Evolutionary conservation across 2,329 filamentous ascomycete species (phyloP).

Genomic region (Epichloe amarillans): DNA sequence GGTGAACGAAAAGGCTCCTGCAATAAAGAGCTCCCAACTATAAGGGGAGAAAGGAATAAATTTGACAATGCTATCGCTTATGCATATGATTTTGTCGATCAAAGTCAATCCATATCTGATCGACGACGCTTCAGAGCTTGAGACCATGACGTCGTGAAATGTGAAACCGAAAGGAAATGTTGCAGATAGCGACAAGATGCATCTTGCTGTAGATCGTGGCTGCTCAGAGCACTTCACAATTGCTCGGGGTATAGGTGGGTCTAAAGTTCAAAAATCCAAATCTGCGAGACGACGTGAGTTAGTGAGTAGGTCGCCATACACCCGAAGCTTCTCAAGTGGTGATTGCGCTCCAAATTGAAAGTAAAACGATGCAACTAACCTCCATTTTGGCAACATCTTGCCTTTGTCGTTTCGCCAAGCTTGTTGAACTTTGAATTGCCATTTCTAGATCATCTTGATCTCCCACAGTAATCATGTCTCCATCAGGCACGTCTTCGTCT

Average conservation of each 20-base stretch:
- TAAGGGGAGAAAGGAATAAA: background rate
- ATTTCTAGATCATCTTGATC: constrained; percentile 95
- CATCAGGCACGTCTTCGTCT: constrained; percentile 62
- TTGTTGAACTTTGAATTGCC: constrained; percentile 58
- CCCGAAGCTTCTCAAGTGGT: background rate
- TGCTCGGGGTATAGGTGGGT: constrained; percentile 13
- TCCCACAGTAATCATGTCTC: constrained; percentile 93
- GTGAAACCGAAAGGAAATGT: background rate
- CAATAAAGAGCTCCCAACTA: too few species aligned
- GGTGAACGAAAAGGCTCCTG: background rate
- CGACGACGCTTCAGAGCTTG: background rate
- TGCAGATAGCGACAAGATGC: background rate
- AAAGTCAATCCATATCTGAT: background rate
- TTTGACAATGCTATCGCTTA: background rate
- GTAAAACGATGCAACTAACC: constrained; percentile 39
- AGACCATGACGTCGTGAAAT: constrained; percentile 11
- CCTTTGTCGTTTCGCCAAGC: constrained; percentile 56
- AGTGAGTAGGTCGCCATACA: constrained; percentile 8
- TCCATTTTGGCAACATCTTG: constrained; percentile 88
- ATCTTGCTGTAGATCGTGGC: background rate
- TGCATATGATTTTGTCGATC: background rate
- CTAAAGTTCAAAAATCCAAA: constrained; percentile 33
- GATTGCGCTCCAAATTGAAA: background rate
- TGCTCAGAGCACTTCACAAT: constrained; percentile 1
- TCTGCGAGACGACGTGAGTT: constrained; percentile 21